Evolutionary conservation across 192 early-diverging fungal genomes (phyloP), one percentile per base, ranked within the genome.

Genomic region (Spizellomyces sp.): DNA sequence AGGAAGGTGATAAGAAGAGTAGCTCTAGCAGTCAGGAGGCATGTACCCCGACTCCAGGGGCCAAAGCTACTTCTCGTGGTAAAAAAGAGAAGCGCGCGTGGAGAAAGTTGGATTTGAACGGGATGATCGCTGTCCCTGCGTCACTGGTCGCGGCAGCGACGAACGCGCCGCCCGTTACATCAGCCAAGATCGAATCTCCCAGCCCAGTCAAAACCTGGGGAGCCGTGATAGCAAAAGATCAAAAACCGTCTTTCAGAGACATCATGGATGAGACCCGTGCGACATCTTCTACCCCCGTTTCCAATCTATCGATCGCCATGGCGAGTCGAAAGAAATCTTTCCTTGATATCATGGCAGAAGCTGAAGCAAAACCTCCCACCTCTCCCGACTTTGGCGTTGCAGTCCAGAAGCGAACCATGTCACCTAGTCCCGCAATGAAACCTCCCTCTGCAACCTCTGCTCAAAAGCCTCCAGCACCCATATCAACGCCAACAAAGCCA

Each of bases 71-170:
- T 19, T 19, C 50, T 54, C 50, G 50, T n/a, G 12, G 14, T 19
- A 12, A 54, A 4, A 12, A 21, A 22, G 50, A 47, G 15, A 68
- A 68, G 55, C 64, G 47, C 9, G 48, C n/a, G 19, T 74, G 73
- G 73, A 58, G 22, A 8, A 68, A 68, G 43, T 14, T 73, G 3
- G 21, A 62, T 44, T 14, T 17, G 5, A 57, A 14, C 17, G 9
- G 9, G 14, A n/a, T 57, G 9, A 22, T 9, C 50, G 54, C 50
- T 27, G 27, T n/a, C 5, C 0, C 67, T 9, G 55, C 12, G 5
- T n/a, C 50, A 4, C 27, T 3, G 27, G 27, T 36, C 27, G 56
- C 41, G 5, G 67, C 10, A 27, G 4, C 9, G 14, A n/a, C 67
- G 5, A 22, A 7, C 50, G 54, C 50, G 56, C 36, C n/a, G 14